These are phyloP conservation scores for Pseudopithomyces maydicus DNA, from an alignment of 2,329 filamentous ascomycete species.

Conservation along the genomic window DNA sequence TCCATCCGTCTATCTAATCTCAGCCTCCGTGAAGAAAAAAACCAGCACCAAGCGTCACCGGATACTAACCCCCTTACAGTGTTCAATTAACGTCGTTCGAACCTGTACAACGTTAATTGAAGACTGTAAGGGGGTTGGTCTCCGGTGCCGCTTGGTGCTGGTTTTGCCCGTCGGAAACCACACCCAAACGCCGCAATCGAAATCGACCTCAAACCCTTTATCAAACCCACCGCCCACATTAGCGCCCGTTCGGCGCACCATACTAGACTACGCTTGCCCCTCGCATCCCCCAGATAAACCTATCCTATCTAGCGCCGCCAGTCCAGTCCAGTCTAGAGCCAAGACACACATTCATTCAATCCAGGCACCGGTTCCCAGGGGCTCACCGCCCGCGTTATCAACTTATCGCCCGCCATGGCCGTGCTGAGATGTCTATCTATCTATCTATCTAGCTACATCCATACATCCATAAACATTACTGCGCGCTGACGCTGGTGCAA, in stretches of 20 bases:
- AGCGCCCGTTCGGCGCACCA: background rate
- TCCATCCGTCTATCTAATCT: too few species aligned
- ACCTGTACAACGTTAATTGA: too few species aligned
- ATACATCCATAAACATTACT: too few species aligned
- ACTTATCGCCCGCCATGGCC: background rate
- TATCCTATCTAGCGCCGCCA: too few species aligned
- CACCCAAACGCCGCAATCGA: background rate
- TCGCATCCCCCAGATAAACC: background rate
- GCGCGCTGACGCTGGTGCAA: background rate
- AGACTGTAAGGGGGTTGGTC: too few species aligned
- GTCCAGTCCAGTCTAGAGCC: too few species aligned
- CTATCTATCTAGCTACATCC: too few species aligned
- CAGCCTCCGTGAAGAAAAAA: background rate
- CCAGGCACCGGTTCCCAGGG: background rate
- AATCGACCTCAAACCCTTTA: background rate
- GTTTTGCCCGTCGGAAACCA: background rate
- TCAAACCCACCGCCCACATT: background rate
- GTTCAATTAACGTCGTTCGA: too few species aligned
- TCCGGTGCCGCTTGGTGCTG: too few species aligned
- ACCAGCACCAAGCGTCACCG: background rate
- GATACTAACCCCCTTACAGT: too few species aligned
- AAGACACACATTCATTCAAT: background rate
- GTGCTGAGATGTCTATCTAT: background rate
- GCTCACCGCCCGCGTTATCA: background rate
- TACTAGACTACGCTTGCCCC: background rate